Evolutionary conservation across 371 early-diverging fungal species (phyloP), one percentile per base, ranked within the genome.

Genomic region (Mucor circinelloides): DNA sequence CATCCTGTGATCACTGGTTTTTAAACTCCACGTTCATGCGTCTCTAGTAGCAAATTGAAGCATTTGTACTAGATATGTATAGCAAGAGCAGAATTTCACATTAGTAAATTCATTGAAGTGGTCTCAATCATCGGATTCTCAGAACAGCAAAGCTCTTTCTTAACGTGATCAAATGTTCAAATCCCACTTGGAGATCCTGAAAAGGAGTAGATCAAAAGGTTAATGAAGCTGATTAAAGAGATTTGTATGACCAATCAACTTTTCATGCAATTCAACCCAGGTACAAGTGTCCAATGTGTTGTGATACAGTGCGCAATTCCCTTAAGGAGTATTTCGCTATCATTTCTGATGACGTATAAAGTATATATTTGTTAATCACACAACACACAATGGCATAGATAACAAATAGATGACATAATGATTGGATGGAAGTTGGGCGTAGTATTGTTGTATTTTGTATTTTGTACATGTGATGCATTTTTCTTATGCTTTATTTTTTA

Each of bases 231-330:
- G 46, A 46, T 46, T 46, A 46, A 40, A 40, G 15, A 46, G 46
- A 46, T 52, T 52, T 52, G 52, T 52, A 52, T 52, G 23, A 52
- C 52, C 52, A 52, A 52, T 46, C 46, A 46, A 21, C 21, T 46
- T 46, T 46, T 52, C 27, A 52, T 52, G 52, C 52, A 52, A 15
- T 27, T 46, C 19, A 52, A 27, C 52, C 52, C 52, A 52, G 52
- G 27, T 25, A 52, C 52, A 52, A 27, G 12, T 27, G 52, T 12
- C 12, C 12, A 12, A 40, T 17, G 17, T 40, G 17, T 17, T 52
- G 46, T 46, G 19, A 46, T 46, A 46, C 52, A 27, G 10, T 27
- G 23, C 27, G 52, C 25, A 52, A 52, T 52, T 52, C 52, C 52
- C 52, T 27, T 25, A 52, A 27, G 52, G 52, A 52, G 52, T 52